A percentile compares a stretch with the other conserved stretches of the same genome.
phyloP scores from a whole-genome alignment of 352 stramenopile species.

The Globisporangium camurandrum region DNA sequence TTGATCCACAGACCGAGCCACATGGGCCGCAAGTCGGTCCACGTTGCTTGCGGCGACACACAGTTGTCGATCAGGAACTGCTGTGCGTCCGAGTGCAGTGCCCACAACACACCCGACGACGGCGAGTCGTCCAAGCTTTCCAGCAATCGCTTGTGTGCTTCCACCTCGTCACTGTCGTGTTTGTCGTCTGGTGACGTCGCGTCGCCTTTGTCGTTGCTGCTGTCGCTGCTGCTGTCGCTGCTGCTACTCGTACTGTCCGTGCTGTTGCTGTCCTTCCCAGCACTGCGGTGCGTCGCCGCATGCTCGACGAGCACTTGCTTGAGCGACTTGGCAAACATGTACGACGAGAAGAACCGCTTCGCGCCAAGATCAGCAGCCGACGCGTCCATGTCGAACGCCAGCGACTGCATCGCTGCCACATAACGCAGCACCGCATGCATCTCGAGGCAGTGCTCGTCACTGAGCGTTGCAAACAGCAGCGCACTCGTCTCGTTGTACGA shows the following conservation, averaged over 20 bases:
- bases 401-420: slow-evolving; percentile 58
- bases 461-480: slow-evolving; percentile 57
- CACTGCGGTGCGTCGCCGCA: slow-evolving; percentile 9
- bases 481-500: slow-evolving; percentile 27
- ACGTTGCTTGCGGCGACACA: slow-evolving; percentile 46
- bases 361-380: slow-evolving; percentile 67
- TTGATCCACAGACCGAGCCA: slow-evolving; percentile 81
- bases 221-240: no score
- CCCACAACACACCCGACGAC: slow-evolving; percentile 71
- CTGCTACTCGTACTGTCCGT: no score
- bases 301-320: slow-evolving; percentile 28
- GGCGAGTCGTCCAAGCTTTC: slow-evolving; percentile 40
- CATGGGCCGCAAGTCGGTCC: slow-evolving; percentile 52
- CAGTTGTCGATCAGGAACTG: slow-evolving; percentile 69
- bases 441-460: slow-evolving; percentile 57
- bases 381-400: slow-evolving; percentile 70
- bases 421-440: slow-evolving; percentile 67
- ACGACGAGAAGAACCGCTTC: slow-evolving; percentile 69
- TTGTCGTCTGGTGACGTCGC: neutral
- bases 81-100: slow-evolving; percentile 78
- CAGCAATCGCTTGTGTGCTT: no score
- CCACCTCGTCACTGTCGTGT: neutral
- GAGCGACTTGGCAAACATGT: slow-evolving; percentile 55
- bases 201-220: slow-evolving; percentile 10
- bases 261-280: slow-evolving; percentile 5